Conservation (phyloP, 139 green algal genomes). For the Gonium pectorale region DNA sequence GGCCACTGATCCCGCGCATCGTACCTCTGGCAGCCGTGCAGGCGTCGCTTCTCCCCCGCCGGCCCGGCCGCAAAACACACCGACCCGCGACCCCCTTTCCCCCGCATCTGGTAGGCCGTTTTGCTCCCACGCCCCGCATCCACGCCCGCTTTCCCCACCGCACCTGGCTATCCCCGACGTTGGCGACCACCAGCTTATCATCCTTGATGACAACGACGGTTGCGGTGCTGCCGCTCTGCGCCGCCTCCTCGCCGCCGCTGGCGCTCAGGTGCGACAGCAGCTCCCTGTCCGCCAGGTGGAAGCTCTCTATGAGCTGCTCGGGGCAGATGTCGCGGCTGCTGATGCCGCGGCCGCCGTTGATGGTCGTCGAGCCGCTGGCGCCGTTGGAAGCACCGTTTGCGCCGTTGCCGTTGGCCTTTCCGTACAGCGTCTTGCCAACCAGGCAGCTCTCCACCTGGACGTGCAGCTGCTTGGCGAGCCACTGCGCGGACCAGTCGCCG, state of each 20-base stretch:
- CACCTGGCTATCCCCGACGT: conserved; percentile 57
- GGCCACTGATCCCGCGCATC: too few relatives aligned
- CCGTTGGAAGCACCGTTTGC: neutral
- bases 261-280: conserved; percentile 62
- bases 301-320: conserved; percentile 28
- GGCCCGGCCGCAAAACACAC: too few relatives aligned
- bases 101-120: too few relatives aligned
- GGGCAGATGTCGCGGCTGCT: neutral
- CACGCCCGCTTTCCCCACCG: too few relatives aligned
- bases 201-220: conserved; percentile 45
- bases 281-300: conserved; percentile 59
- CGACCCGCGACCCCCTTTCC: too few relatives aligned
- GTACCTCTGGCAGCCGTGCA: too few relatives aligned
- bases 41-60: too few relatives aligned
- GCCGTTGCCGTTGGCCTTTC: neutral
- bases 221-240: conserved; percentile 5
- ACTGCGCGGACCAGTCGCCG: conserved; percentile 51
- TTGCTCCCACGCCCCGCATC: neutral
- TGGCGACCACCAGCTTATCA: conserved; percentile 46
- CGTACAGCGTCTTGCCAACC: neutral
- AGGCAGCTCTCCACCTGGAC: conserved; percentile 29
- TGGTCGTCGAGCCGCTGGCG: neutral
- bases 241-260: conserved; percentile 24
- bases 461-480: conserved; percentile 62
- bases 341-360: neutral